Percentiles rank a stretch among this genome's conserved stretches.
phyloP scores from a whole-genome alignment of 2,329 filamentous ascomycete species.

The Lasiodiplodia sp. region DNA sequence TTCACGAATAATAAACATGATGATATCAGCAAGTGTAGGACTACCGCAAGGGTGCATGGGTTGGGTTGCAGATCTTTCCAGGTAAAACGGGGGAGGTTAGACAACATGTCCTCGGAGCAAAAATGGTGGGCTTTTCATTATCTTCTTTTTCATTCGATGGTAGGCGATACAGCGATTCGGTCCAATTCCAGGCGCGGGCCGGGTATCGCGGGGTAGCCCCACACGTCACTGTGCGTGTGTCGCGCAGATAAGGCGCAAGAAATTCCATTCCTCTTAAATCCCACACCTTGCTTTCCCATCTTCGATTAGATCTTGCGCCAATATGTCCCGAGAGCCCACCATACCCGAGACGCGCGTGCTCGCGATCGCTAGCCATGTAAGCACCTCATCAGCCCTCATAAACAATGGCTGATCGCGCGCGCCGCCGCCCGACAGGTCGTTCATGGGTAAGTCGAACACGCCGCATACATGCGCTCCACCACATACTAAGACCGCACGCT shows the following conservation, averaged over 20 bases:
- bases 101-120: slow-evolving; percentile 25
- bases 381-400: slow-evolving; percentile 1
- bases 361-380: slow-evolving; percentile 94
- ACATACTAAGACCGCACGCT: slow-evolving; percentile 35
- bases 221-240: slow-evolving; percentile 30
- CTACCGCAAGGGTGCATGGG: slow-evolving; percentile 26
- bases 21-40: slow-evolving; percentile 31
- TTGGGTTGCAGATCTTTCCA: slow-evolving; percentile 2
- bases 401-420: slow-evolving; percentile 38
- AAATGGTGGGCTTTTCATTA: slow-evolving; percentile 22
- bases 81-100: slow-evolving; percentile 15
- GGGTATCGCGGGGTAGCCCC: slow-evolving; percentile 30
- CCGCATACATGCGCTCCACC: not conserved
- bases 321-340: slow-evolving; percentile 23
- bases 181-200: slow-evolving; percentile 25
- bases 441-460: slow-evolving; percentile 67
- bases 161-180: slow-evolving; percentile 12
- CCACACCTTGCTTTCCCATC: slow-evolving; percentile 41
- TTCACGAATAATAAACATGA: slow-evolving; percentile 28
- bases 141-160: slow-evolving; percentile 7
- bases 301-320: slow-evolving; percentile 52
- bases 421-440: slow-evolving; percentile 63
- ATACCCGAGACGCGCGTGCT: slow-evolving; percentile 70
- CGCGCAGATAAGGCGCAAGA: slow-evolving; percentile 30
- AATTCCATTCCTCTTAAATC: slow-evolving; percentile 23